Percentiles rank a stretch among this genome's conserved stretches.
phyloP scores from a whole-genome alignment of 192 early-diverging fungal genomes.

The Fimicolochytrium jonesii region DNA sequence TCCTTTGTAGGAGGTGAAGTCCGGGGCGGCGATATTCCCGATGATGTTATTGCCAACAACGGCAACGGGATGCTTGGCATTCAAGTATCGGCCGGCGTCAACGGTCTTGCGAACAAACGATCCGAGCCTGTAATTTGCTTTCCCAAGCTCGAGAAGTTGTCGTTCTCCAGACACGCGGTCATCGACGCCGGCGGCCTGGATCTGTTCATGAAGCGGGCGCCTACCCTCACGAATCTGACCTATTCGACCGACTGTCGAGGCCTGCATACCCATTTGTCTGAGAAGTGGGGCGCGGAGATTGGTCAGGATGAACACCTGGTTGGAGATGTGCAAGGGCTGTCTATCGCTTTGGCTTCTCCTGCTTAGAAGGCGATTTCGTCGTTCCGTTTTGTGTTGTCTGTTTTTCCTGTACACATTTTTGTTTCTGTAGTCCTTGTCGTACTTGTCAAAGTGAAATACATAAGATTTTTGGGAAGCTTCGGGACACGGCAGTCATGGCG shows the following conservation, averaged over 20 bases:
- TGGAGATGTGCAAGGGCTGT: no score
- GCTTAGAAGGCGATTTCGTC: no score
- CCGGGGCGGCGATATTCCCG: slow-evolving; percentile 3
- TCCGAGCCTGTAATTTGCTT: background rate
- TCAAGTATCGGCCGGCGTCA: background rate
- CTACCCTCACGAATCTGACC: background rate
- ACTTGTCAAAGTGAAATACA: no score
- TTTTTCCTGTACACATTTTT: no score
- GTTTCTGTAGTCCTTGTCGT: no score
- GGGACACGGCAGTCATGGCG: no score
- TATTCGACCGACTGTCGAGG: slow-evolving; percentile 9
- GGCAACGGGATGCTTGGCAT: background rate
- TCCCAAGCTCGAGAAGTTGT: background rate
- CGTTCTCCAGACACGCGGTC: background rate
- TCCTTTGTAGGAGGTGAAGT: slow-evolving; percentile 22
- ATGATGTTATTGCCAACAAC: background rate
- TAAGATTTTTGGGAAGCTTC: no score
- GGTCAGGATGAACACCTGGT: no score
- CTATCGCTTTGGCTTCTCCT: no score
- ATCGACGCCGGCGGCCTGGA: slow-evolving; percentile 8
- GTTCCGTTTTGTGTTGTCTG: no score
- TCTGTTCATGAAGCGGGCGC: slow-evolving; percentile 16
- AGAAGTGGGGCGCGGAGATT: no score
- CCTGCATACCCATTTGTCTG: no score
- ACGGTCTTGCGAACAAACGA: background rate